These are phyloP conservation scores for Rhododendron williamsianum DNA, from an alignment of 148 eudicot species.

Conservation along the genomic window DNA sequence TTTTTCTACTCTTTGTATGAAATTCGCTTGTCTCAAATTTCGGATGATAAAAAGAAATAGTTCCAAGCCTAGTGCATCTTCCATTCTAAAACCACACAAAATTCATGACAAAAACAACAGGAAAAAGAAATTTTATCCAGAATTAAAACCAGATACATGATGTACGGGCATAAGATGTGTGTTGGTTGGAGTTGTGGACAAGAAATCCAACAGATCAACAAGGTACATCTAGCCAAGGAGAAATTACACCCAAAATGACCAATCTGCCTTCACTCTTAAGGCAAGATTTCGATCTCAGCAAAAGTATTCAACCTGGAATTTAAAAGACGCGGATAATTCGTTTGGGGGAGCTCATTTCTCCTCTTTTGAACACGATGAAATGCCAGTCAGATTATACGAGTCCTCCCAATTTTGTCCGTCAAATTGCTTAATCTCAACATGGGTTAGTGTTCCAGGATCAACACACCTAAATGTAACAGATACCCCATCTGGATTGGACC, in stretches of 20 bases:
- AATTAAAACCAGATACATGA: neutral
- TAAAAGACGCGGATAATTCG: neutral
- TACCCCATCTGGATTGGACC: constrained; percentile 86
- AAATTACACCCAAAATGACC: neutral
- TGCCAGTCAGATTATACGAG: constrained; percentile 38
- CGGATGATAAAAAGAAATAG: neutral
- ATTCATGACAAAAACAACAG: neutral
- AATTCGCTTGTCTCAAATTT: too few species aligned
- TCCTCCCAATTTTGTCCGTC: constrained; percentile 82
- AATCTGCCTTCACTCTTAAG: neutral
- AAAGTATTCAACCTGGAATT: neutral
- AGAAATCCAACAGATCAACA: neutral
- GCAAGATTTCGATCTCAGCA: neutral
- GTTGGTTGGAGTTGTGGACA: neutral
- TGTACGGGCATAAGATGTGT: neutral
- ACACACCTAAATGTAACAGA: constrained; percentile 63
- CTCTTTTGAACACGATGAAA: constrained; percentile 52
- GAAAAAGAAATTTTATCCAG: neutral
- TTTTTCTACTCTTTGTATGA: too few species aligned
- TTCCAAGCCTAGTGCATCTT: neutral
- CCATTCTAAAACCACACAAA: neutral
- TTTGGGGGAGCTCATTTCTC: neutral
- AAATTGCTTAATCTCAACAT: constrained; percentile 50
- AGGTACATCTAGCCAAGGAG: neutral
- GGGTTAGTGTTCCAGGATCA: constrained; percentile 57